Base-by-base conservation (phyloP, 2,329 filamentous ascomycete genomes). In the Chrysosporium queenslandicum region DNA sequence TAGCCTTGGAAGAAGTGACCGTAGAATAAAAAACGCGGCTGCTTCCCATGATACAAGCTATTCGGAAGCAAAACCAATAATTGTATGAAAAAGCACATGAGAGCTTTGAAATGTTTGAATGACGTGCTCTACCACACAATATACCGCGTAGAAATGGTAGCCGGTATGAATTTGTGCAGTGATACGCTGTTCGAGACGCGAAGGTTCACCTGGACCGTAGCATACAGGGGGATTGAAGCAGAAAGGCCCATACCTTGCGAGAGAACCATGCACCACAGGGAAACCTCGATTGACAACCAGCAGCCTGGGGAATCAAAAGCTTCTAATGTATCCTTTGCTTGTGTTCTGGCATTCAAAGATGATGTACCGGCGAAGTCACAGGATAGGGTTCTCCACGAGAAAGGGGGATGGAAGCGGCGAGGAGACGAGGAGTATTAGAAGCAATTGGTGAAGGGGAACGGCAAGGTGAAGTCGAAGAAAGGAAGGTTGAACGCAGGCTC, bases 401-500 rank as follows among this genome's bases (percentile, higher is more conserved):
- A 46, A 40, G 21, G 40, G 40, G 39, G n/a, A 11, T 6, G 39
- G 20, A 41, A n/a, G 40, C 14, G 21, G 30, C 20, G 42, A 30
- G 29, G 43, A 36, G 39, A 23, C 11, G 36, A 25, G 36, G 46
- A n/a, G 36, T 30, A 16, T 20, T 16, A 29, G 29, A 37, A 45
- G 49, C 39, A 12, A 51, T 43, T 43, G 49, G n/a, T 14, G 37
- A 20, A 48, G 42, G 53, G 11, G 36, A 2, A 41, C 37, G 50
- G 20, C 42, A 20, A 32, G 14, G 29, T 14, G 11, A 34, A 42
- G 42, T 41, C 45, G 41, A 51, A 11, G 23, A 27, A 18, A 36
- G 41, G 36, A 16, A 23, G 20, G 39, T 47, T 50, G 53, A 42
- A 54, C 42, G 21, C 43, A 37, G 41, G 49, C 42, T 47, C 48